Percentiles rank a stretch among this genome's conserved stretches.
Conservation (phyloP, 305 asterid genomes). For the Salvia sclarea region DNA sequence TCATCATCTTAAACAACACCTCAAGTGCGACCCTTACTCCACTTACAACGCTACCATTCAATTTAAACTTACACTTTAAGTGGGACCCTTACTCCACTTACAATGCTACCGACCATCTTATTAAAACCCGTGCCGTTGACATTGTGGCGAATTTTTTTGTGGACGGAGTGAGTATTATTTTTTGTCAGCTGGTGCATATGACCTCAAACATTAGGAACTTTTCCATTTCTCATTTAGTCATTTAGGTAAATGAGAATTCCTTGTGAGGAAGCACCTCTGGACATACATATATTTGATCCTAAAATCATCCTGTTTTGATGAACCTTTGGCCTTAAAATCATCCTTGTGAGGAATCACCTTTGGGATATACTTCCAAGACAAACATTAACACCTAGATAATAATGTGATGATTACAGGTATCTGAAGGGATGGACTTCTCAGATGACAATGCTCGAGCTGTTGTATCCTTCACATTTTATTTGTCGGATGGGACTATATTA, state of each 20-base stretch:
- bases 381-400: slow-evolving; percentile 24
- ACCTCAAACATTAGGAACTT: not conserved
- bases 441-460: slow-evolving; percentile 96
- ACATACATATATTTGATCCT: too few relatives aligned
- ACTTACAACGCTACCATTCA: too few relatives aligned
- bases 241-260: not conserved
- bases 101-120: too few relatives aligned
- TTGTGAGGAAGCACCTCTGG: not conserved
- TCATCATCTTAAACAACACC: too few relatives aligned
- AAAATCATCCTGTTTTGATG: too few relatives aligned
- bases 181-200: slow-evolving; percentile 8
- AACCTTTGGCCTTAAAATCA: too few relatives aligned
- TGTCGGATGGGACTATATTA: slow-evolving; percentile 24
- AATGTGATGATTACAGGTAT: slow-evolving; percentile 62
- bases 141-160: too few relatives aligned
- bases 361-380: not conserved
- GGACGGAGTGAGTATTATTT: too few relatives aligned
- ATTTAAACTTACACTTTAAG: too few relatives aligned
- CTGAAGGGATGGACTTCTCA: slow-evolving; percentile 98
- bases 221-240: slow-evolving; percentile 4
- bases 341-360: not conserved
- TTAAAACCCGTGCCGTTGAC: too few relatives aligned
- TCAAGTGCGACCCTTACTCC: too few relatives aligned
- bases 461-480: slow-evolving; percentile 67
- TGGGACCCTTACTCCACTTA: too few relatives aligned